phyloP scores from a whole-genome alignment of 1,284 basidiomycete genomes.

The Marasmius fiardii region DNA sequence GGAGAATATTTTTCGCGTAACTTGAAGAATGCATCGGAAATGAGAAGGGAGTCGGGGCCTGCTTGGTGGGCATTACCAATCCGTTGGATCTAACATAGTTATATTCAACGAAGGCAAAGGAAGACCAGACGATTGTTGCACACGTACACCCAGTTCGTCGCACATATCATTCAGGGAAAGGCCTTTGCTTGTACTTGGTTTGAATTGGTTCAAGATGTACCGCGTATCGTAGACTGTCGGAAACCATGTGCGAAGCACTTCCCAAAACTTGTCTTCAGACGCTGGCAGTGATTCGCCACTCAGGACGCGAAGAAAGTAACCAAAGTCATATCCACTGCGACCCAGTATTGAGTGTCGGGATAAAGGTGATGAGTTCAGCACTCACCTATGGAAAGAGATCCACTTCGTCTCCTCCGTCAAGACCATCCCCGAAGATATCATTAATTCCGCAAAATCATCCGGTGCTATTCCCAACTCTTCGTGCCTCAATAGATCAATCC shows the following conservation, averaged over 20 bases:
- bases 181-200: conserved; percentile 74
- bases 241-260: conserved; percentile 90
- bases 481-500: conserved; percentile 93
- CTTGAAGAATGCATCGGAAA: conserved; percentile 93
- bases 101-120: too few species aligned
- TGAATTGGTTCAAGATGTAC: conserved; percentile 89
- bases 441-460: conserved; percentile 94
- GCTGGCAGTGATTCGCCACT: conserved; percentile 87
- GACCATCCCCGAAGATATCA: conserved; percentile 95
- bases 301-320: conserved; percentile 95
- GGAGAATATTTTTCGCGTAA: conserved; percentile 91
- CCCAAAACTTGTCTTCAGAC: conserved; percentile 90
- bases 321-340: conserved; percentile 95
- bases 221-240: conserved; percentile 98
- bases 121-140: too few species aligned
- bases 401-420: conserved; percentile 89
- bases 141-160: conserved; percentile 75
- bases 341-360: neutral
- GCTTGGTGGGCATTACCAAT: conserved; percentile 95
- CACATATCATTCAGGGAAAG: conserved; percentile 91
- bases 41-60: conserved; percentile 93
- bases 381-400: conserved; percentile 97
- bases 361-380: conserved; percentile 14
- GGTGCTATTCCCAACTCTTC: conserved; percentile 91
- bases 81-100: conserved; percentile 75